Evolutionary conservation across 2,329 filamentous ascomycete genomes (phyloP).

Genomic region (Dactylellina drechsleri): DNA sequence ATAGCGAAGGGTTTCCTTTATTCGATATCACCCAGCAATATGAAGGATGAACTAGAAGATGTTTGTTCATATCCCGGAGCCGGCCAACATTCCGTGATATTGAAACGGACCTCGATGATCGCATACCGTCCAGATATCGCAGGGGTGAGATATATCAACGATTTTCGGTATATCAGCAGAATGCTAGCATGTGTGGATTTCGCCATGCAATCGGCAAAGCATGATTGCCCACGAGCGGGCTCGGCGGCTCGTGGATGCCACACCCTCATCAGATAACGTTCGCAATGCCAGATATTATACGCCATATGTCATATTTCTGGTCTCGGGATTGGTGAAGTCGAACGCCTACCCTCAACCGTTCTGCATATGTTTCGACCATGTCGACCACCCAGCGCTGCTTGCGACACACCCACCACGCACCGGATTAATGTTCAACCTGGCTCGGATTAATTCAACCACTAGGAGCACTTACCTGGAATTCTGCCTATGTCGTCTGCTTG

Average conservation of each 20-base stretch:
- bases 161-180: constrained; percentile 36
- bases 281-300: constrained; percentile 30
- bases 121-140: constrained; percentile 10
- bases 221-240: constrained; percentile 38
- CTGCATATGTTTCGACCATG: constrained; percentile 11
- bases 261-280: constrained; percentile 19
- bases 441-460: constrained; percentile 53
- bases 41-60: not conserved
- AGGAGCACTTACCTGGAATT: constrained; percentile 51
- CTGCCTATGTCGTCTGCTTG: constrained; percentile 46
- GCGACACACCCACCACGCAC: constrained; percentile 54
- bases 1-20: too few relatives aligned
- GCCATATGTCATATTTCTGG: constrained; percentile 35
- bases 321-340: constrained; percentile 44
- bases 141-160: constrained; percentile 26
- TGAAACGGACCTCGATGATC: constrained; percentile 30
- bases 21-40: too few relatives aligned
- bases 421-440: constrained; percentile 49
- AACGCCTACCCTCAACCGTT: constrained; percentile 23
- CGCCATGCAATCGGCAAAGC: constrained; percentile 25
- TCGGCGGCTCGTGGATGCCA: constrained; percentile 40
- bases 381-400: constrained; percentile 34
- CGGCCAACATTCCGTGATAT: constrained; percentile 17
- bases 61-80: constrained; percentile 2
- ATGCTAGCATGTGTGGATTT: constrained; percentile 14